Conservation (phyloP, 805 yeast genomes). For the Metschnikowia dekortorum region DNA sequence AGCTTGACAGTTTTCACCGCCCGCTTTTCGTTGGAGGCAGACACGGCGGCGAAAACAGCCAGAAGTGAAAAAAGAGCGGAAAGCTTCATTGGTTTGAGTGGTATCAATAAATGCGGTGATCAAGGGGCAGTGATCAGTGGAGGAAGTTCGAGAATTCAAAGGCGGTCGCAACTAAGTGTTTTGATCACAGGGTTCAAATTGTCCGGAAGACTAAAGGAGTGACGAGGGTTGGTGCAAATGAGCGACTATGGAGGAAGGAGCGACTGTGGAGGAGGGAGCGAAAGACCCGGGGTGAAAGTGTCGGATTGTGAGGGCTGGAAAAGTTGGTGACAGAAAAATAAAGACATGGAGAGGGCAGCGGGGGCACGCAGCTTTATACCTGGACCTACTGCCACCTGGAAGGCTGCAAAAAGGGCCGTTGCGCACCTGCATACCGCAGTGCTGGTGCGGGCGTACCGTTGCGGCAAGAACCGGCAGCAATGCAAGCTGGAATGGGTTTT, state of each 20-base stretch:
- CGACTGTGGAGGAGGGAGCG: neutral
- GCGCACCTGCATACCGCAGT: conserved; percentile 1
- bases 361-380: neutral
- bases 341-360: neutral
- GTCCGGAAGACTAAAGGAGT: conserved; percentile 3
- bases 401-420: conserved; percentile 3
- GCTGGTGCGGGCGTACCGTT: neutral
- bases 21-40: conserved; percentile 11
- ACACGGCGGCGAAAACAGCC: conserved; percentile 3
- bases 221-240: conserved; percentile 15
- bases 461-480: neutral
- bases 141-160: no score
- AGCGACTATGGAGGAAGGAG: conserved; percentile 10
- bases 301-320: neutral
- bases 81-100: conserved; percentile 7
- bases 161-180: neutral
- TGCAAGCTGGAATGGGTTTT: neutral
- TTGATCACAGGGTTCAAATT: neutral
- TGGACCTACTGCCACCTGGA: neutral
- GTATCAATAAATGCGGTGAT: neutral
- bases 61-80: conserved; percentile 10
- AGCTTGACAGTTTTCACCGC: conserved; percentile 27
- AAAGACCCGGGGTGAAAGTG: neutral
- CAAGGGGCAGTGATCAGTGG: neutral
- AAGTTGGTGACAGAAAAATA: neutral